Conservation (phyloP, 805 yeast species). For the Candida silvicultrix region DNA sequence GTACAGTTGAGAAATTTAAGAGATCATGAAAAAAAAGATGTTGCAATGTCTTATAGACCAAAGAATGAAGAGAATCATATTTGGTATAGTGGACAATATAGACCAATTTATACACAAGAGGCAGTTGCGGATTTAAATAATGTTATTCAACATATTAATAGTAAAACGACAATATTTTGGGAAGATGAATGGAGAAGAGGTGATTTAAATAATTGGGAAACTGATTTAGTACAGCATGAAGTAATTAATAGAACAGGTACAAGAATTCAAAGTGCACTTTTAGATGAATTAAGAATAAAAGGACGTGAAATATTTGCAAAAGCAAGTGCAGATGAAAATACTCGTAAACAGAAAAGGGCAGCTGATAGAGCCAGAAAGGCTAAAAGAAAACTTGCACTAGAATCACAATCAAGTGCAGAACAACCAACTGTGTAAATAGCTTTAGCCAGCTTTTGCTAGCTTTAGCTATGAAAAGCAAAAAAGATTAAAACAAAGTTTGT, state of each 20-base stretch:
- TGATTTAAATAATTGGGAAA: conserved; percentile 65
- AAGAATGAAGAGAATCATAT: conserved; percentile 71
- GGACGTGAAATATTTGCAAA: conserved; percentile 7
- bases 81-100: conserved; percentile 82
- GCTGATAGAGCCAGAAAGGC: not conserved
- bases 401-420: no score
- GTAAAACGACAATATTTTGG: conserved; percentile 55
- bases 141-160: conserved; percentile 56
- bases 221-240: conserved; percentile 52
- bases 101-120: conserved; percentile 89
- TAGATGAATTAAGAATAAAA: conserved; percentile 45
- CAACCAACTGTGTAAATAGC: not conserved
- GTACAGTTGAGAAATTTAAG: conserved; percentile 70
- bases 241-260: conserved; percentile 46
- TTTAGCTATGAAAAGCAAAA: no score
- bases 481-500: not conserved
- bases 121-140: conserved; percentile 79
- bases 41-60: conserved; percentile 63
- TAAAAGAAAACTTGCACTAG: not conserved
- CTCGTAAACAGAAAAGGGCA: not conserved
- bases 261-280: conserved; percentile 59
- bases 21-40: conserved; percentile 51
- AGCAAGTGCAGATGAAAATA: conserved; percentile 7
- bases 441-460: no score
- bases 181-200: conserved; percentile 87